A percentile compares a stretch with the other conserved stretches of the same genome.
These are phyloP conservation scores for Sporothrix schenckii DNA, from an alignment of 2,329 filamentous ascomycete genomes.

Conservation along the genomic window DNA sequence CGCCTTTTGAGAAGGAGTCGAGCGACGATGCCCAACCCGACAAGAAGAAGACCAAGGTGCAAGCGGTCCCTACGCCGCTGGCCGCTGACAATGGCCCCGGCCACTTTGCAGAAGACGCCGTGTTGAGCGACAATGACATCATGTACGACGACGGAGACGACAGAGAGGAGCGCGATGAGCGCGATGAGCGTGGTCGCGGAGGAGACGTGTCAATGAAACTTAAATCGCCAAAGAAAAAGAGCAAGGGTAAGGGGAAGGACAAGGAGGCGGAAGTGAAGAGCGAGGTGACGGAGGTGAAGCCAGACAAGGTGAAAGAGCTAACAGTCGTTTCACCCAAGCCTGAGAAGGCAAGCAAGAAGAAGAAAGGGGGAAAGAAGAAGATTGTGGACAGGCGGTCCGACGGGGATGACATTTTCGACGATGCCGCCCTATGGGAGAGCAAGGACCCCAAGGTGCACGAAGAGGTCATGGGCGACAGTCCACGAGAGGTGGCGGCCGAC, in stretches of 20 bases:
- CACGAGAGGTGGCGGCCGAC: background rate
- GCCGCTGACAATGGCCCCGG: background rate
- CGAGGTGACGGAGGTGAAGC: too few species aligned
- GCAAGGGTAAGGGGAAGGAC: slow-evolving; percentile 20
- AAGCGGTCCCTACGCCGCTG: background rate
- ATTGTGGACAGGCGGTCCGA: slow-evolving; percentile 47
- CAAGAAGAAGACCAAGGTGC: slow-evolving; percentile 26
- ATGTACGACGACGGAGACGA: slow-evolving; percentile 10
- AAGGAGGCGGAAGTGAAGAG: background rate
- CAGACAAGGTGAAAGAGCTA: background rate
- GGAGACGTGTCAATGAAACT: slow-evolving; percentile 9
- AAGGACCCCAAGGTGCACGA: slow-evolving; percentile 46
- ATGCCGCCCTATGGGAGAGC: slow-evolving; percentile 51
- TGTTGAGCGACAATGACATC: background rate
- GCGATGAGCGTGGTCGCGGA: background rate
- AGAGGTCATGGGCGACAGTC: slow-evolving; percentile 3
- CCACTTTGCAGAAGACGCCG: background rate
- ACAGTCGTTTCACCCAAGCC: slow-evolving; percentile 4
- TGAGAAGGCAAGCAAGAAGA: slow-evolving; percentile 41
- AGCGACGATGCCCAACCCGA: slow-evolving; percentile 2
- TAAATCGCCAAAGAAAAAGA: slow-evolving; percentile 23
- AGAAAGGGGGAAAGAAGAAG: slow-evolving; percentile 43
- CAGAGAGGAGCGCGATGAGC: background rate
- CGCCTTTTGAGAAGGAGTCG: slow-evolving; percentile 44
- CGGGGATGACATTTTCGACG: slow-evolving; percentile 51